Base-by-base conservation (phyloP, 2,329 filamentous ascomycete genomes). In the Fusarium sacchari region DNA sequence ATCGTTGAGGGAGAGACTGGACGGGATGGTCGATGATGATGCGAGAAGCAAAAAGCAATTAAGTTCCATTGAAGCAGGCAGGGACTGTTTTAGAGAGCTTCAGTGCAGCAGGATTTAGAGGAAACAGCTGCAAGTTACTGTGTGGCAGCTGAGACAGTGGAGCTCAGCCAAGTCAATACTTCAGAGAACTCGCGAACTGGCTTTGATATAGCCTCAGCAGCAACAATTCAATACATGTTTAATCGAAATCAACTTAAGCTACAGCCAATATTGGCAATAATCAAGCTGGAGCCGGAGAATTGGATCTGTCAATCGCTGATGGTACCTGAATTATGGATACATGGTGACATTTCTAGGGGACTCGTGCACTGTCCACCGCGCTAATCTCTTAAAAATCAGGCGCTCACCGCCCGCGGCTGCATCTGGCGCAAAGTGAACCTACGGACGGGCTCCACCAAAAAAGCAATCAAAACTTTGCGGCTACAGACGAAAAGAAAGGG, bases 361-460 rank as follows among this genome's bases (percentile, higher is more conserved):
- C 24, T 58, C 24, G 56, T 36, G 56, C 6, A 68, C 65, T 61
- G 63, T 61, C 34, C 36, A 26, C 17, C 34, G 72, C 56, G 69
- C 73, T 67, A 52, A 52, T 36, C 49, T 36, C 22, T 13, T 4
- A 36, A 36, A 32, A 32, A 58, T 59, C 57, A 71, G 71, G 64
- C 73, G 67, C 72, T 77, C 75, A 77, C 76, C 76, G 76, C 75
- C 74, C 73, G 76, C 76, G 73, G 69, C 75, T 76, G 75, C 56
- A 50, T 64, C 64, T 78, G 64, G 67, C 69, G 71, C 67, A 52
- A 17, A 56, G 32, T 36, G n/a, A 60, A 22, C n/a, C n/a, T n/a
- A n/a, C 50, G 12, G 47, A 24, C 18, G n/a, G 58, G 47, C 56
- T 50, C 72, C 68, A 74, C 62, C 59, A 64, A 64, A 77, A 70